These are phyloP conservation scores for Adansonia madagascariensis DNA, from an alignment of 441 rosid genomes.

Conservation along the genomic window DNA sequence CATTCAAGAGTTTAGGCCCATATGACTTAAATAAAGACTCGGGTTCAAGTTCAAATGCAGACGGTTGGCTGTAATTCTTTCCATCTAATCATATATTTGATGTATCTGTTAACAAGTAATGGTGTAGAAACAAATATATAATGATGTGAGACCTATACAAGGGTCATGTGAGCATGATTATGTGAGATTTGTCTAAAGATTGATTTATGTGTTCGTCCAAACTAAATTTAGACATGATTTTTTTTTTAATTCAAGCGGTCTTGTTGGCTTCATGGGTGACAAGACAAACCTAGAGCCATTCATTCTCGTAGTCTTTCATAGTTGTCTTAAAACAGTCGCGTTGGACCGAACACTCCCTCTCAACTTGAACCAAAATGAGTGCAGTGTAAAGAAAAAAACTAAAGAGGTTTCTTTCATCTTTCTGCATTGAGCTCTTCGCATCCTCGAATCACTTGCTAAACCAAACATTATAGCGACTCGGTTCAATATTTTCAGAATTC, in stretches of 20 bases:
- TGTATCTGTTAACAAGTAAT: too few species aligned
- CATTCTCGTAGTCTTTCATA: not conserved
- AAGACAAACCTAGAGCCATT: not conserved
- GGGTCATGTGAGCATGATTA: too few species aligned
- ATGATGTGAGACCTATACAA: too few species aligned
- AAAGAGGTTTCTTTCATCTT: not conserved
- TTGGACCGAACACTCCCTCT: not conserved
- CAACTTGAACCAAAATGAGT: not conserved
- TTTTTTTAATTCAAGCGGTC: not conserved
- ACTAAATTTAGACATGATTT: too few species aligned
- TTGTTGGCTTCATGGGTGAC: slow-evolving; percentile 72
- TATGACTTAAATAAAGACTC: not conserved
- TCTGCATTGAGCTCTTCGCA: not conserved
- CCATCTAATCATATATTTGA: not conserved
- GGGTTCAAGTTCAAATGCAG: not conserved
- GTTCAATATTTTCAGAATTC: not conserved
- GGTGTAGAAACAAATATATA: too few species aligned
- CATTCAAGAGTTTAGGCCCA: not conserved
- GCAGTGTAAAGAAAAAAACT: not conserved
- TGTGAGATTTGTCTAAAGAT: too few species aligned
- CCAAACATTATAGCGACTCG: not conserved
- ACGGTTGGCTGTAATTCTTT: not conserved
- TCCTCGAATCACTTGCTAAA: not conserved
- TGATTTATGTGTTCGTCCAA: too few species aligned
- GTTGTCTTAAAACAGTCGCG: not conserved